Evolutionary conservation across 352 stramenopile species (phyloP).

Genomic region (Phytophthora sansomeana): DNA sequence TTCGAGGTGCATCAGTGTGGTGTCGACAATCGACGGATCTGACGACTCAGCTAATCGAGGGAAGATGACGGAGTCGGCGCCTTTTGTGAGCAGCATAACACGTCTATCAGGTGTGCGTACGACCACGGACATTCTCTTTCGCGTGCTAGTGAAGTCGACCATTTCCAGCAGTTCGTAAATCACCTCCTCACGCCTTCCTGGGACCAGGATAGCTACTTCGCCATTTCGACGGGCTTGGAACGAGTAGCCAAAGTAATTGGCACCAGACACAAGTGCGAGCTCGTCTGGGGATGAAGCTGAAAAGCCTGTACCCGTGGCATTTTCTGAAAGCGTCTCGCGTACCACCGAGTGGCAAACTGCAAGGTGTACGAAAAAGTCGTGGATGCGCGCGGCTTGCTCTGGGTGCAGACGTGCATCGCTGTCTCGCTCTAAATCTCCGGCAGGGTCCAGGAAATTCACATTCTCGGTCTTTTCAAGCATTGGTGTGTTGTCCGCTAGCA

Average conservation of each 20-base stretch:
- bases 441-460: slow-evolving; percentile 84
- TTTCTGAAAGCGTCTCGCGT: slow-evolving; percentile 64
- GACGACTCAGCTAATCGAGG: slow-evolving; percentile 45
- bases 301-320: slow-evolving; percentile 57
- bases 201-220: slow-evolving; percentile 60
- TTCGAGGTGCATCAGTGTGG: slow-evolving; percentile 83
- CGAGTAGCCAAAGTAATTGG: slow-evolving; percentile 83
- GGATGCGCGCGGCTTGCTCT: slow-evolving; percentile 74
- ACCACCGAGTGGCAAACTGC: slow-evolving; percentile 90
- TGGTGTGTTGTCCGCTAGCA: slow-evolving; percentile 72
- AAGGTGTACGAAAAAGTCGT: slow-evolving; percentile 84
- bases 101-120: slow-evolving; percentile 80
- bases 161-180: slow-evolving; percentile 94
- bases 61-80: slow-evolving; percentile 87
- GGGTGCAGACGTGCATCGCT: slow-evolving; percentile 50
- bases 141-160: slow-evolving; percentile 98
- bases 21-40: slow-evolving; percentile 48
- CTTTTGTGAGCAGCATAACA: slow-evolving; percentile 84
- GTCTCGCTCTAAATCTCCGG: slow-evolving; percentile 67
- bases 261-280: slow-evolving; percentile 80
- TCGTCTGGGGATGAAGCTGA: slow-evolving; percentile 87
- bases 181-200: slow-evolving; percentile 44
- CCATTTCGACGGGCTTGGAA: slow-evolving; percentile 78
- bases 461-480: slow-evolving; percentile 70
- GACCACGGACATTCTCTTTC: slow-evolving; percentile 99